Evolutionary conservation across 129 eudicot species (phyloP).

Genomic region (Chrysanthemum makinoi): DNA sequence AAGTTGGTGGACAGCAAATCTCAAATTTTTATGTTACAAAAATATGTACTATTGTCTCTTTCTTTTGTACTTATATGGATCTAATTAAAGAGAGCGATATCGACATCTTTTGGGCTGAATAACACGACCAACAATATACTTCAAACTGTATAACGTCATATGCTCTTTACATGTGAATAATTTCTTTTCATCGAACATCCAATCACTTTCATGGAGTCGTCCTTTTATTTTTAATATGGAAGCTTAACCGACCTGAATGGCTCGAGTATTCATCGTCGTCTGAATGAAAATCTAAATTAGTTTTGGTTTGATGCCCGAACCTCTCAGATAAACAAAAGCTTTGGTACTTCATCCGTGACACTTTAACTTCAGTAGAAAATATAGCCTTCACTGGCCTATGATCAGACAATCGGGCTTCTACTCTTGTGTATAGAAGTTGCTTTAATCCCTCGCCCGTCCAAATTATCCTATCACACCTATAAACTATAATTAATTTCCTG

Average conservation of each 20-base stretch:
- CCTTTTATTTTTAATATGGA: slow-evolving; percentile 20
- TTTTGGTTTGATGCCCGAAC: slow-evolving; percentile 31
- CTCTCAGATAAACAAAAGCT: slow-evolving; percentile 58
- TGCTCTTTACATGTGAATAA: neutral
- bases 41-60: slow-evolving; percentile 19
- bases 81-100: slow-evolving; percentile 26
- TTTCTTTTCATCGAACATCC: neutral
- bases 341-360: slow-evolving; percentile 36
- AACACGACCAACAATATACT: slow-evolving; percentile 16
- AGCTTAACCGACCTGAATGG: slow-evolving; percentile 31
- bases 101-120: slow-evolving; percentile 15
- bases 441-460: slow-evolving; percentile 72
- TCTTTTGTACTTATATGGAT: slow-evolving; percentile 20
- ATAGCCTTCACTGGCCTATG: slow-evolving; percentile 71
- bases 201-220: slow-evolving; percentile 19
- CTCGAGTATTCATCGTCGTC: slow-evolving; percentile 31
- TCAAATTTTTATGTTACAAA: slow-evolving; percentile 31
- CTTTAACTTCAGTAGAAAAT: slow-evolving; percentile 45
- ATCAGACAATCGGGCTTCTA: slow-evolving; percentile 58
- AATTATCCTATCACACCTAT: slow-evolving; percentile 78
- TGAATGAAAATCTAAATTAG: slow-evolving; percentile 27
- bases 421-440: slow-evolving; percentile 49
- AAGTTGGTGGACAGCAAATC: slow-evolving; percentile 26
- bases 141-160: neutral
- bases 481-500: neutral